These are phyloP conservation scores for Aspergillus avenaceus DNA, from an alignment of 495 filamentous ascomycete genomes.

Conservation along the genomic window DNA sequence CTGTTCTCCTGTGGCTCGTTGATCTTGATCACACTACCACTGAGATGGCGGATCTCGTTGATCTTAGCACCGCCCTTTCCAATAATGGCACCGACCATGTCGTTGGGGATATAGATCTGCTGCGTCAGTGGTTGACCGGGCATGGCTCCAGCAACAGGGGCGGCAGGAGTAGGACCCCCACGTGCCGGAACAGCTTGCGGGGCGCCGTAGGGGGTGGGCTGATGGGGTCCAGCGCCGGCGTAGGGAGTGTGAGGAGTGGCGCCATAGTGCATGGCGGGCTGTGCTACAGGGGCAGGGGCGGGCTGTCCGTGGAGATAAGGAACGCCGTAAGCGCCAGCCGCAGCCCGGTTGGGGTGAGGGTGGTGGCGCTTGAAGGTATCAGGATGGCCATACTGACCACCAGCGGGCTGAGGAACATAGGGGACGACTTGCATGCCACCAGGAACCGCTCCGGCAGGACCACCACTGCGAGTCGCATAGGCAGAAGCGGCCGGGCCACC, in stretches of 20 bases:
- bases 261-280: slow-evolving; percentile 69
- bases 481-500: slow-evolving; percentile 94
- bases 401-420: slow-evolving; percentile 87
- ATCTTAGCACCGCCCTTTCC: slow-evolving; percentile 99
- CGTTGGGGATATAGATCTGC: slow-evolving; percentile 98
- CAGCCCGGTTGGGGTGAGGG: slow-evolving; percentile 61
- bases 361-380: slow-evolving; percentile 75
- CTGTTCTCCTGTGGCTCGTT: slow-evolving; percentile 99
- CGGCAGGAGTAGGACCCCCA: slow-evolving; percentile 46
- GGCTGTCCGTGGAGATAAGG: slow-evolving; percentile 66
- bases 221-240: slow-evolving; percentile 71
- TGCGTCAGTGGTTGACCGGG: slow-evolving; percentile 89
- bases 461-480: slow-evolving; percentile 93
- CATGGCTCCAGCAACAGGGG: slow-evolving; percentile 71
- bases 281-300: slow-evolving; percentile 56
- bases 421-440: slow-evolving; percentile 98
- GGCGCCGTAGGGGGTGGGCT: slow-evolving; percentile 59
- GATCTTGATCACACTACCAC: slow-evolving; percentile 98
- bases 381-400: slow-evolving; percentile 86
- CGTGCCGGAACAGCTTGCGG: slow-evolving; percentile 58
- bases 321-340: slow-evolving; percentile 61
- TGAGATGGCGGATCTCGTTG: slow-evolving; percentile 95
- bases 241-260: slow-evolving; percentile 65
- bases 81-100: slow-evolving; percentile 99
- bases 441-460: slow-evolving; percentile 84